Percentiles rank a stretch among this genome's conserved stretches.
Evolutionary conservation across 179 eudicot species (phyloP).

Genomic region (Dionaea muscipula): DNA sequence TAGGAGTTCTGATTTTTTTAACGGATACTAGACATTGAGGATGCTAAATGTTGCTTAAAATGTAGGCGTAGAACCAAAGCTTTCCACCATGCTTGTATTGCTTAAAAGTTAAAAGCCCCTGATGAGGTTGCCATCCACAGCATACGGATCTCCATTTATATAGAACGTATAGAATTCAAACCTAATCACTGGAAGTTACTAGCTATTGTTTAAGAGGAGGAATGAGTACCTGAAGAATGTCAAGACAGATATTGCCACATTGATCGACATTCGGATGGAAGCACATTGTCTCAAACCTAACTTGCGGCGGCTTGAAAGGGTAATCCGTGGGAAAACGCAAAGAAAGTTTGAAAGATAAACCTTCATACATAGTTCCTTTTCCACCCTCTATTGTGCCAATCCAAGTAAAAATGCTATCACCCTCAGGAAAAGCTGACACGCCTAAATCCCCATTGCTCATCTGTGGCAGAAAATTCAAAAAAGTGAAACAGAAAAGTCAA

Average conservation of each 20-base stretch:
- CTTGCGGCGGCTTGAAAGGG: constrained; percentile 53
- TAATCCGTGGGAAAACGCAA: constrained; percentile 37
- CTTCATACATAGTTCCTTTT: constrained; percentile 42
- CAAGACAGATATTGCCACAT: constrained; percentile 46
- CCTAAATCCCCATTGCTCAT: constrained; percentile 44
- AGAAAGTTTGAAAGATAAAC: constrained; percentile 45
- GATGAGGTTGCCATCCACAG: too few species aligned
- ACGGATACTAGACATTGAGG: too few species aligned
- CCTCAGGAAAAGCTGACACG: constrained; percentile 54
- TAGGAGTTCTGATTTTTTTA: too few species aligned
- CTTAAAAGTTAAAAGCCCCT: too few species aligned
- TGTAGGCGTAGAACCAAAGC: too few species aligned
- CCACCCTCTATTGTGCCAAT: constrained; percentile 50
- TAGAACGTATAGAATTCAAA: neutral
- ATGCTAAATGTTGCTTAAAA: too few species aligned
- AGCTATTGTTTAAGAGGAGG: neutral
- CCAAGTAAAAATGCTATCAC: constrained; percentile 45
- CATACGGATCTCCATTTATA: too few species aligned
- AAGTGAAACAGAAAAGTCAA: neutral
- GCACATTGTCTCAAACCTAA: constrained; percentile 51
- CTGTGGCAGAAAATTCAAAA: constrained; percentile 16
- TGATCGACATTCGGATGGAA: constrained; percentile 60
- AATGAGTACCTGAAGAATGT: constrained; percentile 43
- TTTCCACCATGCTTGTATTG: too few species aligned
- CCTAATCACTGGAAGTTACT: too few species aligned